Base-by-base conservation (phyloP, 2,329 filamentous ascomycete species). In the Xylaria multiplex region DNA sequence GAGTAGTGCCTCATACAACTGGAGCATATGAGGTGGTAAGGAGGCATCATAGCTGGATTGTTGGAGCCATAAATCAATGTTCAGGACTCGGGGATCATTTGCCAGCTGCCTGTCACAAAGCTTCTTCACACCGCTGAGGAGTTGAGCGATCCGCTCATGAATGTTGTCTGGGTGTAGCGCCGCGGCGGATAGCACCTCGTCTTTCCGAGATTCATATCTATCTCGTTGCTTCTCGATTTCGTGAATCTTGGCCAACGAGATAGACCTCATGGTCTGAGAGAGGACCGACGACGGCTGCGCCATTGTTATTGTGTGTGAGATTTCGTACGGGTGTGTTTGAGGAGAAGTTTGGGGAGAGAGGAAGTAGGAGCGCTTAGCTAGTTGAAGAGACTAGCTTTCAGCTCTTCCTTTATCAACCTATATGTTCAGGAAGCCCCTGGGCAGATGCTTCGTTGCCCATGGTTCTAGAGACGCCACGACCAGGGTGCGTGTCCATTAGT, bases 41-140 rank as follows among this genome's bases (percentile, higher is more conserved):
- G 78, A 77, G 9, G 77, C 70, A 69, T 80, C 79, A 57, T 79
- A 80, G 6, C 66, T 69, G 1, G 77, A 78, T 64, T 80, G 79
- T 19, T 76, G 66, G 2, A 81, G 67, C 75, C 76, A 79, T 37
- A 73, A 71, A 22, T 76, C 64, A n/a, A 80, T 75, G 59, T 79
- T 79, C 2, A 27, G 46, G 40, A 79, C 62, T 13, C 46, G 50
- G n/a, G 40, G 24, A 30, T 62, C 62, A 2, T 55, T 19, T 3
- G 43, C 27, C 8, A 63, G 6, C 16, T 58, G 45, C 16, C 53
- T 32, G 16, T 66, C 59, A 30, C 68, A 66, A 24, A 69, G 53
- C 1, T 57, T 55, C 16, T 59, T 43, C 11, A 71, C 53, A 14
- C 70, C 70, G 11, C 35, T 24, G 6, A 67, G 49, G 4, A 71